Evolutionary conservation across 1,284 basidiomycete genomes (phyloP), one percentile per base, ranked within the genome.

Genomic region (Cronartium ribicola): DNA sequence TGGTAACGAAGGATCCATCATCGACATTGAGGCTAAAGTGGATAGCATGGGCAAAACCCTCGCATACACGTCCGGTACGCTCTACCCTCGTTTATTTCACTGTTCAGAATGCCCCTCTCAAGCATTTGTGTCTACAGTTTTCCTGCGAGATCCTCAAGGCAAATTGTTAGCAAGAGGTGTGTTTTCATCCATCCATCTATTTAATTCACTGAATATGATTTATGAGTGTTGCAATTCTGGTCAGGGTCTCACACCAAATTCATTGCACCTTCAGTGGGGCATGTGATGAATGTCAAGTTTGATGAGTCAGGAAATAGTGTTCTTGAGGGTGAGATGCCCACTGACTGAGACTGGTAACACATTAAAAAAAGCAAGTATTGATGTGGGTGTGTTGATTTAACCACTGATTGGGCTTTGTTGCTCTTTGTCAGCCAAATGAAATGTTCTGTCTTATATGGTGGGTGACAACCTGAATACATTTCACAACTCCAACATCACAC

Each of bases 231-330:
- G 1, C 76, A 91, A 90, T 87, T 77, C 14, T 55, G 2, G 13
- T 2, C 63, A 77, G 79, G 79, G 17, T 77, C 80, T 13, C 92
- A 94, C 79, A 94, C 92, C 6, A 94, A 95, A 81, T 94, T 91
- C 78, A 85, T 94, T 75, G 90, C 89, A 14, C 90, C 87, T 80
- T 90, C 89, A 5, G 84, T 86, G 14, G 84, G 83, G 4, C 87
- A 90, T 78, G 81, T 90, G 85, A 85, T 89, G 76, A 92, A 92
- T 78, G 87, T 94, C 64, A 89, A 87, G 78, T 89, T 94, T 76
- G 89, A 90, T 3, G 85, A 87, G 67, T 88, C 90, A 76, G 92
- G 92, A 22, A 88, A 90, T 80, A 83, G 79, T 1, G 84, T 93
- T 1, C 77, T 90, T 44, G 87, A 91, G 77, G 90, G 90, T 1